Evolutionary conservation across 1,139 yeast species (phyloP), one percentile per base, ranked within the genome.

Genomic region (Nadsonia commutata): DNA sequence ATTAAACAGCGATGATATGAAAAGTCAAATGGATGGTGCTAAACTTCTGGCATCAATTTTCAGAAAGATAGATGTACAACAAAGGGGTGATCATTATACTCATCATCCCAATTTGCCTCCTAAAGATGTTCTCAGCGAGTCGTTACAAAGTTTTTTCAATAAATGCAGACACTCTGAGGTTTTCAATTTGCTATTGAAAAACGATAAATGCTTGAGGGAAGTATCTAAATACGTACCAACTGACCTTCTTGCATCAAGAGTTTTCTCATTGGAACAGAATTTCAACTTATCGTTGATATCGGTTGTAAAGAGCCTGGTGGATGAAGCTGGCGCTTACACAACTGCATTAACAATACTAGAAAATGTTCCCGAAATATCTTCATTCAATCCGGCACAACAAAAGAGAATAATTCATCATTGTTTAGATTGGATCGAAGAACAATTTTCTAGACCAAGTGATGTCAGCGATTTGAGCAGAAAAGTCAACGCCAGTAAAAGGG

Each of bases 11-110:
- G 43, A 41, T 7, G 55, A 52, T 37, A 46, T 47, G 9, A 40
- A 37, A 2, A 42, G 43, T 7, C 51, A 55, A 39, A 42, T 40
- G 11, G 39, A 43, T 21, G 58, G 58, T 3, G 40, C 53, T 2
- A 39, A 42, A 17, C 48, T 49, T 16, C 38, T 55, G 39, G 40
- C 47, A 3, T 51, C 43, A 39, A 40, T 51, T 9, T 39, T 55
- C 17, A 42, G 44, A 9, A 52, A 52, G 9, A 37, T 45, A 27
- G 46, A 41, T 2, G n/a, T n/a, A n/a, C n/a, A n/a, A n/a, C n/a
- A n/a, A n/a, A n/a, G n/a, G n/a, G n/a, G n/a, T n/a, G n/a, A n/a
- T n/a, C n/a, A n/a, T n/a, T n/a, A n/a, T n/a, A n/a, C n/a, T n/a
- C n/a, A n/a, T n/a, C n/a, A n/a, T n/a, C n/a, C n/a, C n/a, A n/a